phyloP scores from a whole-genome alignment of 2,329 filamentous ascomycete genomes.

The Beauveria varroae region DNA sequence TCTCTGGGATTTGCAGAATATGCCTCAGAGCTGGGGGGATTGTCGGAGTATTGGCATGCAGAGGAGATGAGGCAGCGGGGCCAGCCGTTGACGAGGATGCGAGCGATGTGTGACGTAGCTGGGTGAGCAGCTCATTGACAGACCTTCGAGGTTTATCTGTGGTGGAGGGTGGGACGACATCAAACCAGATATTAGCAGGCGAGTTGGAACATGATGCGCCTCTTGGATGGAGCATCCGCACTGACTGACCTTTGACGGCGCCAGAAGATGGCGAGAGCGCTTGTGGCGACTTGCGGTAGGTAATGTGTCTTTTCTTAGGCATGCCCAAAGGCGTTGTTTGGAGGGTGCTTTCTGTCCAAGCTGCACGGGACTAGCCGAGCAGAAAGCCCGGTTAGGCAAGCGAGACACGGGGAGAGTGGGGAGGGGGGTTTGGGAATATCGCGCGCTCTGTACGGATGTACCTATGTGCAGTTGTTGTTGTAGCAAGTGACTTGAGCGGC shows the following conservation, averaged over 20 bases:
- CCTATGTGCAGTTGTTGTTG: no score
- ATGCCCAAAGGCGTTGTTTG: constrained; percentile 30
- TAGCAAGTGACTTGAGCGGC: no score
- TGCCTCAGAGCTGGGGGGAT: constrained; percentile 52
- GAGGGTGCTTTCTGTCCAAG: background rate
- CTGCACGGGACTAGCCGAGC: background rate
- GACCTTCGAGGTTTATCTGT: constrained; percentile 28
- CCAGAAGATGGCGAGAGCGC: constrained; percentile 37
- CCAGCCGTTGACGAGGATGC: constrained; percentile 20
- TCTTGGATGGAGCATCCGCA: background rate
- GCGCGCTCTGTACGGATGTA: no score
- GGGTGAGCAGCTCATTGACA: constrained; percentile 55
- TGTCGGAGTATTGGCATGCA: constrained; percentile 36
- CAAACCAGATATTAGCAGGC: constrained; percentile 14
- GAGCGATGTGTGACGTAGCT: constrained; percentile 41
- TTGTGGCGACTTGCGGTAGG: constrained; percentile 48
- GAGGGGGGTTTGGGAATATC: no score
- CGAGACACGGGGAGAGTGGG: no score
- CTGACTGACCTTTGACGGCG: constrained; percentile 1
- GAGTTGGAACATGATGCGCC: background rate
- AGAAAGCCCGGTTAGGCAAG: background rate
- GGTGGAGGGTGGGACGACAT: constrained; percentile 11
- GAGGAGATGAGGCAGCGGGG: constrained; percentile 14
- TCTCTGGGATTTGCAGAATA: constrained; percentile 52
- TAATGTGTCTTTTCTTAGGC: constrained; percentile 57